These are phyloP conservation scores for Trypanosoma melophagium DNA, from an alignment of 208 protist species.

Conservation along the genomic window DNA sequence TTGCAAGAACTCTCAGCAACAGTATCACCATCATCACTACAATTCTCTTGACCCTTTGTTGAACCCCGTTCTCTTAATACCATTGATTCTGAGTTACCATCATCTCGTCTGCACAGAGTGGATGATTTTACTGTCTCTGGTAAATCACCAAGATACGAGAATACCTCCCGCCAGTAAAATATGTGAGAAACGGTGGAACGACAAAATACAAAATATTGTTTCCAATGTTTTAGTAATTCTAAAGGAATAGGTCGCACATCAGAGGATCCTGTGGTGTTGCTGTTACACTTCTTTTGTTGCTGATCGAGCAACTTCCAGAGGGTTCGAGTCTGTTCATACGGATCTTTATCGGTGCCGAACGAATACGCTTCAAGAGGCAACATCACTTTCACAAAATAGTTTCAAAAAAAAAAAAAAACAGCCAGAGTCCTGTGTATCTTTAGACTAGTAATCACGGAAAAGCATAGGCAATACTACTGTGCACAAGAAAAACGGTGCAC, in stretches of 20 bases:
- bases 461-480: too few species aligned
- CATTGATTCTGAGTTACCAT: neutral
- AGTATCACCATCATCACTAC: neutral
- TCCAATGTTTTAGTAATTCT: conserved; percentile 18
- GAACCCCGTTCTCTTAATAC: neutral
- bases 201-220: conserved; percentile 21
- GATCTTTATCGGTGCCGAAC: neutral
- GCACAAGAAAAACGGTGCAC: neutral
- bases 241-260: conserved; percentile 3
- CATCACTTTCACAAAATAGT: neutral
- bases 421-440: too few species aligned
- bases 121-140: neutral
- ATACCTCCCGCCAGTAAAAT: conserved; percentile 28
- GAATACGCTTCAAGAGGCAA: neutral
- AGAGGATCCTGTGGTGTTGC: neutral
- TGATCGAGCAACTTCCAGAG: neutral
- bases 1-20: neutral
- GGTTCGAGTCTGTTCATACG: conserved; percentile 3
- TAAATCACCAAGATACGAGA: conserved; percentile 7
- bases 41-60: too few species aligned
- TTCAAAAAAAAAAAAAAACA: neutral
- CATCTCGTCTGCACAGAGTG: neutral
- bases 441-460: too few species aligned
- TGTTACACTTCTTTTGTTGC: neutral
- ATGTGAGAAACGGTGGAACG: neutral